Percentiles rank a stretch among this genome's conserved stretches.
Evolutionary conservation across 306 rosid species (phyloP).

Genomic region (Astragalus membranaceus): DNA sequence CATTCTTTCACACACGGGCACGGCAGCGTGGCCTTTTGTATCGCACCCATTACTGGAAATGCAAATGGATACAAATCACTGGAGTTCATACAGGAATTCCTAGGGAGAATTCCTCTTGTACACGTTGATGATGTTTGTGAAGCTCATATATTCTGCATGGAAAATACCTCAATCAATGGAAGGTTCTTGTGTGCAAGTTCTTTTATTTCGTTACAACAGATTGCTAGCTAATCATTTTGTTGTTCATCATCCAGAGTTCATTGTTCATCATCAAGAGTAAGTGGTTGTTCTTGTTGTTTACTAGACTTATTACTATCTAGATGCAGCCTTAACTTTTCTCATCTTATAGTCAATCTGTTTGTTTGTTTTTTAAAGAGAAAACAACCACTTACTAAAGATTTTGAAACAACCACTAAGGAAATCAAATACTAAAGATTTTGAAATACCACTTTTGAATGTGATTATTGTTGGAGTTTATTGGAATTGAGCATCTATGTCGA

Average conservation of each 20-base stretch:
- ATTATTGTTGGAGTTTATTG: no score
- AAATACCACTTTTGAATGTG: no score
- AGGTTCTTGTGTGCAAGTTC: constrained; percentile 43
- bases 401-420: no score
- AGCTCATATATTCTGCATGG: constrained; percentile 51
- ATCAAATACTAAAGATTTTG: no score
- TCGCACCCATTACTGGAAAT: constrained; percentile 25
- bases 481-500: no score
- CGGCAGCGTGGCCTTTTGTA: not conserved
- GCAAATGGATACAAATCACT: not conserved
- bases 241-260: constrained; percentile 32
- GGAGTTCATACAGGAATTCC: not conserved
- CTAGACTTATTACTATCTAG: not conserved
- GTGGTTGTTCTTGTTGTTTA: not conserved
- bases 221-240: constrained; percentile 29
- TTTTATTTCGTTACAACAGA: constrained; percentile 34
- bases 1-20: not conserved
- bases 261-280: constrained; percentile 38
- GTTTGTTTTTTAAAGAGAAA: not conserved
- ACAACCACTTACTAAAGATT: no score
- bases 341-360: not conserved
- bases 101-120: constrained; percentile 26
- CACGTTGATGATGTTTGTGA: constrained; percentile 48
- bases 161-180: constrained; percentile 33
- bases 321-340: not conserved